These are phyloP conservation scores for Arachis hypogaea DNA, from an alignment of 306 rosid genomes.

Conservation along the genomic window DNA sequence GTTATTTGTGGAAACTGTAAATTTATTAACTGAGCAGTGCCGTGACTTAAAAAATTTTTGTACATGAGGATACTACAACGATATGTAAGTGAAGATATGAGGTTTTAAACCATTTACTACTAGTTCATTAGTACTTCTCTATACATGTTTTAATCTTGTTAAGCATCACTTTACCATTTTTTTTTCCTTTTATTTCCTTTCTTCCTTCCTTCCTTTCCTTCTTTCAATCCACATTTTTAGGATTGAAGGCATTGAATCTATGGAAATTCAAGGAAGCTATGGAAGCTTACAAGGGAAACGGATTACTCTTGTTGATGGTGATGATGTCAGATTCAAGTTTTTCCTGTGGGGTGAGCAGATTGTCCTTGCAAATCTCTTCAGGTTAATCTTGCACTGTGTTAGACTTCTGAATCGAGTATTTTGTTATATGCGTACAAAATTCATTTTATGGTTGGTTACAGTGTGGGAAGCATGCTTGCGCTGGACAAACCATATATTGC, in stretches of 20 bases:
- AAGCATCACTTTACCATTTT: slow-evolving; percentile 25
- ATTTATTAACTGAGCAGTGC: slow-evolving; percentile 4
- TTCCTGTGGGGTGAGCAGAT: slow-evolving; percentile 89
- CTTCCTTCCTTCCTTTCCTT: too few relatives aligned
- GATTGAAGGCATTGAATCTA: slow-evolving; percentile 72
- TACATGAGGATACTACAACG: slow-evolving; percentile 16
- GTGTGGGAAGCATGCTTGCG: slow-evolving; percentile 91
- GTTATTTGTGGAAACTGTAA: slow-evolving; percentile 20
- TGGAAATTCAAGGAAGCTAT: slow-evolving; percentile 59
- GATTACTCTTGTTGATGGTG: slow-evolving; percentile 76
- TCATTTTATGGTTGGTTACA: slow-evolving; percentile 36
- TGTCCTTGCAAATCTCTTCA: slow-evolving; percentile 78
- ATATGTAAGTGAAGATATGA: slow-evolving; percentile 13
- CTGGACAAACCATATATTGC: slow-evolving; percentile 79
- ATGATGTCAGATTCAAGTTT: slow-evolving; percentile 62
- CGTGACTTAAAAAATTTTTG: background rate
- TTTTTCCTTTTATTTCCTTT: slow-evolving; percentile 26
- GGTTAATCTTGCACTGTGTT: slow-evolving; percentile 54
- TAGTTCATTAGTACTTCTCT: slow-evolving; percentile 3
- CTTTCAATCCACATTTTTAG: slow-evolving; percentile 37
- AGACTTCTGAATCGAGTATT: slow-evolving; percentile 15
- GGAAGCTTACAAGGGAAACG: slow-evolving; percentile 59
- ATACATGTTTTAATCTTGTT: slow-evolving; percentile 17
- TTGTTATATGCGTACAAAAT: slow-evolving; percentile 16
- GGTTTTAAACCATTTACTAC: slow-evolving; percentile 14